These are phyloP conservation scores for Pichia californica DNA, from an alignment of 805 yeast species.

Conservation along the genomic window DNA sequence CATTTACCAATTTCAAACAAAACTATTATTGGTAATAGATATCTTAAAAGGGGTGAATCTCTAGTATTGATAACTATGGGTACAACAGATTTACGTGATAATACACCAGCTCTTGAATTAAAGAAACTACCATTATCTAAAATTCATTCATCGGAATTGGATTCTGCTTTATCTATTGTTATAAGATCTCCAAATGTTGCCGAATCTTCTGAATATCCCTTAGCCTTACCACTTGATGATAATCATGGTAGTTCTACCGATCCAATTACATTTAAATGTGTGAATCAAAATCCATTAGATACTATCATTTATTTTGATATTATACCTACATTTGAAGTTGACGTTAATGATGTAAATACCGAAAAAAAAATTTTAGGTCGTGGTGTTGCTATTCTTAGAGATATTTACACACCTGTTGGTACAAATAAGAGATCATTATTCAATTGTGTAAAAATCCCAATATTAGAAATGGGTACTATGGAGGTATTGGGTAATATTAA, in stretches of 20 bases:
- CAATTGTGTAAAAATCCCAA: constrained; percentile 63
- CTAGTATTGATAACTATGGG: constrained; percentile 81
- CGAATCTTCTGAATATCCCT: constrained; percentile 49
- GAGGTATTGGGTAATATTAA: constrained; percentile 71
- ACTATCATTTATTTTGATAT: constrained; percentile 71
- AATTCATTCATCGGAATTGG: constrained; percentile 75
- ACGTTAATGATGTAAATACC: constrained; percentile 14
- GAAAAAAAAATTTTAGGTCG: constrained; percentile 58
- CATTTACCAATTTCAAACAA: constrained; percentile 27
- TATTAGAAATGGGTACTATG: constrained; percentile 62
- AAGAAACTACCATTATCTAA: constrained; percentile 71
- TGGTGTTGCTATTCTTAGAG: constrained; percentile 68
- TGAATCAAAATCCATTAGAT: constrained; percentile 39
- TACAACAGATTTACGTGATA: constrained; percentile 67
- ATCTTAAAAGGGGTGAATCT: constrained; percentile 55
- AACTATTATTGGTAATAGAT: constrained; percentile 79
- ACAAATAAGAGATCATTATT: constrained; percentile 58
- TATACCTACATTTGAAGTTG: constrained; percentile 72
- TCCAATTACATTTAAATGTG: constrained; percentile 67
- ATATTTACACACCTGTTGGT: constrained; percentile 63
- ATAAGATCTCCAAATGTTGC: constrained; percentile 37
- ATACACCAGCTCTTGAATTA: constrained; percentile 54
- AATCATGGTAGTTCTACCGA: constrained; percentile 61
- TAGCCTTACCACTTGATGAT: constrained; percentile 82
- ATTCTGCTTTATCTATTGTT: constrained; percentile 76